phyloP scores from a whole-genome alignment of 257 asterid genomes.

The Nicotiana attenuata region DNA sequence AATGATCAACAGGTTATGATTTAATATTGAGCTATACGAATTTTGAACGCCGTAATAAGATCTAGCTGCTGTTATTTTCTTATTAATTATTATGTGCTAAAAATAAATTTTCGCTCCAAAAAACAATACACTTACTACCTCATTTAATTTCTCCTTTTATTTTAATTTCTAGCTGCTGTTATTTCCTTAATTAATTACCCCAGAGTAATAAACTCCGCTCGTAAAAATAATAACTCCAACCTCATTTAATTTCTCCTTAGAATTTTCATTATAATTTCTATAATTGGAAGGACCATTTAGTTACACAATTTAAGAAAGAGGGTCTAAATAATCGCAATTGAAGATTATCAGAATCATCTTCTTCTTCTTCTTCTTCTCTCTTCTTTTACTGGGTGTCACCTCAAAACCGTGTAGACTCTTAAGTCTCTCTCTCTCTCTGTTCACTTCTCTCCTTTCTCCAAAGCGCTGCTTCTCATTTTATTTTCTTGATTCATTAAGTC shows the following conservation, averaged over 20 bases:
- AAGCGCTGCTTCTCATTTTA: neutral
- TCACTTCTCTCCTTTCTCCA: neutral
- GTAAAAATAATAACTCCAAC: neutral
- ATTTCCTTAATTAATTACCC: too few relatives aligned
- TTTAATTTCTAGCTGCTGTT: too few relatives aligned
- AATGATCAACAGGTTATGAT: too few relatives aligned
- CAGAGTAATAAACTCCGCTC: too few relatives aligned
- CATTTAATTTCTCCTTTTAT: neutral
- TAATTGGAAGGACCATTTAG: neutral
- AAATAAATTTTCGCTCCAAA: too few relatives aligned
- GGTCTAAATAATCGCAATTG: neutral
- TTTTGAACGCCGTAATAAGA: too few relatives aligned
- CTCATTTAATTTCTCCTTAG: neutral
- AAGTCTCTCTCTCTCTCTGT: neutral
- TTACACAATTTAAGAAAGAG: neutral
- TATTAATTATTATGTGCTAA: too few relatives aligned
- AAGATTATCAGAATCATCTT: neutral
- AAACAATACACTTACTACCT: neutral
- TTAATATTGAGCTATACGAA: too few relatives aligned
- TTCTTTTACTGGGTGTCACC: neutral
- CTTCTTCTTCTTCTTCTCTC: neutral
- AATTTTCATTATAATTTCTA: neutral
- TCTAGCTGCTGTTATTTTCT: too few relatives aligned
- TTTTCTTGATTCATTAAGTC: neutral
- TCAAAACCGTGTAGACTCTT: neutral